A percentile compares a stretch with the other conserved stretches of the same genome.
Evolutionary conservation across 371 early-diverging fungal species (phyloP).

Genomic region (Haplosporangium sp.): DNA sequence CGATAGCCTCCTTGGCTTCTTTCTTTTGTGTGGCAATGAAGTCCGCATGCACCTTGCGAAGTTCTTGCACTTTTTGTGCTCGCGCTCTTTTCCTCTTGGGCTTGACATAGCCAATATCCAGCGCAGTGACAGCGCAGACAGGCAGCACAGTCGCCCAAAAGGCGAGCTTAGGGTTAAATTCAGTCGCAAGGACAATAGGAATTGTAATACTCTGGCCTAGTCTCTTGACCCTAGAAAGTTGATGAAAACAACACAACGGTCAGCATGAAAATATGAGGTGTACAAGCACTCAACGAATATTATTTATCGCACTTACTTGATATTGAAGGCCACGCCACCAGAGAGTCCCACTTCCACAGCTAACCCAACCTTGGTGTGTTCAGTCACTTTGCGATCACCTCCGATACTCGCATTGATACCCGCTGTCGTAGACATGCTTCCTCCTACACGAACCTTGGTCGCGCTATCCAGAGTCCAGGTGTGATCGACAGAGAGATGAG

Average conservation of each 20-base stretch:
- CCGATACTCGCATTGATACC: slow-evolving; percentile 66
- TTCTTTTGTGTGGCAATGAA: slow-evolving; percentile 75
- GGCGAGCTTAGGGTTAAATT: slow-evolving; percentile 75
- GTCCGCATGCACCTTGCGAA: slow-evolving; percentile 82
- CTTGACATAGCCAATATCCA: slow-evolving; percentile 76
- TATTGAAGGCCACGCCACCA: slow-evolving; percentile 77
- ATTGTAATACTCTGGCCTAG: slow-evolving; percentile 86
- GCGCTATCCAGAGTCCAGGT: slow-evolving; percentile 40
- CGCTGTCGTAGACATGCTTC: slow-evolving; percentile 63
- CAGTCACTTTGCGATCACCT: slow-evolving; percentile 71
- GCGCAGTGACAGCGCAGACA: slow-evolving; percentile 64
- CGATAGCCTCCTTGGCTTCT: slow-evolving; percentile 84
- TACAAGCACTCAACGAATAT: no score
- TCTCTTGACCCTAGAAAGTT: slow-evolving; percentile 70
- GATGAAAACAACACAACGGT: background rate
- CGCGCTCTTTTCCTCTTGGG: slow-evolving; percentile 74
- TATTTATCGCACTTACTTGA: slow-evolving; percentile 62
- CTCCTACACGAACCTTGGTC: slow-evolving; percentile 36
- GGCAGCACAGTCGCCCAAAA: slow-evolving; percentile 79
- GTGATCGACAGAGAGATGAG: slow-evolving; percentile 41
- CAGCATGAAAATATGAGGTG: background rate
- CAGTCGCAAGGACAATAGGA: slow-evolving; percentile 84
- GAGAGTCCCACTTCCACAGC: slow-evolving; percentile 80
- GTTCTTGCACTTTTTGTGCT: slow-evolving; percentile 73
- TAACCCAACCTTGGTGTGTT: slow-evolving; percentile 78